Evolutionary conservation across 495 filamentous ascomycete genomes (phyloP).

Genomic region (Thozetella sp.): DNA sequence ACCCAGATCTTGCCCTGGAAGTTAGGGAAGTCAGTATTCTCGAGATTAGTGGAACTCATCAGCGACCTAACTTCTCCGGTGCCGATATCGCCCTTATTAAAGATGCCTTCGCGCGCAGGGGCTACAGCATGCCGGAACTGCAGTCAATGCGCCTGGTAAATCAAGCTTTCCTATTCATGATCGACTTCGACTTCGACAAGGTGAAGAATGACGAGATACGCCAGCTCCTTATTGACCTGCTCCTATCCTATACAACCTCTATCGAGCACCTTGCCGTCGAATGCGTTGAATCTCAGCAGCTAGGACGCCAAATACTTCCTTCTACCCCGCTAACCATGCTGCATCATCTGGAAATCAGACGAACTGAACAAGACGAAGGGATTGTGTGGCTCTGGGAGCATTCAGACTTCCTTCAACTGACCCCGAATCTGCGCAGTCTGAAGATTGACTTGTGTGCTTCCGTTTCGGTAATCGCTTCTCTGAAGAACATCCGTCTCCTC

Average conservation of each 20-base stretch:
- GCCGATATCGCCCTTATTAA: not conserved
- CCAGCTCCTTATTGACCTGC: not conserved
- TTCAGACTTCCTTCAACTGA: not conserved
- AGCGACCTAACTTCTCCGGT: not conserved
- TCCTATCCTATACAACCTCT: not conserved
- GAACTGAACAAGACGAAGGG: not conserved
- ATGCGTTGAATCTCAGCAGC: not conserved
- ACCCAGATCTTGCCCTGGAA: not conserved
- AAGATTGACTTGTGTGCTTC: not conserved
- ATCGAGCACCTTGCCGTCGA: not conserved
- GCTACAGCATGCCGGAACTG: not conserved
- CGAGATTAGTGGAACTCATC: not conserved
- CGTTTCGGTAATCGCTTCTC: not conserved
- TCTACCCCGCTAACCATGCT: not conserved
- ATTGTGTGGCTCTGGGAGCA: not conserved
- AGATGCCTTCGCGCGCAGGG: not conserved
- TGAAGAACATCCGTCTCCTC: not conserved
- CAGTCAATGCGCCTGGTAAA: not conserved
- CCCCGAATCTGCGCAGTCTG: not conserved
- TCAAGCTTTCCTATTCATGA: not conserved
- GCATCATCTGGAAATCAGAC: not conserved
- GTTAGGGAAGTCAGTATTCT: not conserved
- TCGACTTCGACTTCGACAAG: not conserved
- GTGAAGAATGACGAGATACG: not conserved
- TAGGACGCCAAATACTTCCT: not conserved